Conservation (phyloP, 2,329 filamentous ascomycete genomes). For the Rutstroemia sydowiana region DNA sequence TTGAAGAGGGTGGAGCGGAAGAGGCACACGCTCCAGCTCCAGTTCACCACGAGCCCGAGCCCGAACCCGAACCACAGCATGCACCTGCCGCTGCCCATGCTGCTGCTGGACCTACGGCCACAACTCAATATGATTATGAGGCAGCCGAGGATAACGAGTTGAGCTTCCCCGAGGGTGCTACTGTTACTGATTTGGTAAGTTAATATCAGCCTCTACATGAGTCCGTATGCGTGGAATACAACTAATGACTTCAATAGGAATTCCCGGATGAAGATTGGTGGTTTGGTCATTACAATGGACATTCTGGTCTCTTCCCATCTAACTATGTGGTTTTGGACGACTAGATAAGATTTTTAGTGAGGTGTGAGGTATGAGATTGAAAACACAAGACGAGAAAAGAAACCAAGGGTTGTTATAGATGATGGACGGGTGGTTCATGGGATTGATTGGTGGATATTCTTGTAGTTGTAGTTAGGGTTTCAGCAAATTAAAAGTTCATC, state of each 20-base stretch:
- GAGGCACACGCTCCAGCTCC: constrained; percentile 26
- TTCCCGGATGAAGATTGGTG: constrained; percentile 99
- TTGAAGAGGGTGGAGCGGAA: constrained; percentile 57
- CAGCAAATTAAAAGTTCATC: too few relatives aligned
- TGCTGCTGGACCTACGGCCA: constrained; percentile 41
- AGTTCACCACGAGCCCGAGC: constrained; percentile 24
- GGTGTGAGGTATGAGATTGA: too few relatives aligned
- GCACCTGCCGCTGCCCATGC: constrained; percentile 28
- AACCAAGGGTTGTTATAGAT: too few relatives aligned
- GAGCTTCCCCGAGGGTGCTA: constrained; percentile 85
- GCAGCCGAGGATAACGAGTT: constrained; percentile 87
- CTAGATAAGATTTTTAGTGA: too few relatives aligned
- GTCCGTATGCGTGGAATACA: not conserved
- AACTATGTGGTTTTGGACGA: constrained; percentile 56
- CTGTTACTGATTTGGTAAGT: constrained; percentile 69
- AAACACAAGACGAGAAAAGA: too few relatives aligned
- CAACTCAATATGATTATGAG: constrained; percentile 90
- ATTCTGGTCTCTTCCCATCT: constrained; percentile 74
- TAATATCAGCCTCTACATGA: not conserved
- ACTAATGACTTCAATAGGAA: constrained; percentile 47
- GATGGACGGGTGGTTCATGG: too few relatives aligned
- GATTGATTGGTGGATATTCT: too few relatives aligned
- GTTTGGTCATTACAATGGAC: constrained; percentile 69
- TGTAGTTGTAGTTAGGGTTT: too few relatives aligned
- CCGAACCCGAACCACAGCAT: constrained; percentile 7